Conservation (phyloP, 805 yeast species). For the Grigorovia yakushimaensis region DNA sequence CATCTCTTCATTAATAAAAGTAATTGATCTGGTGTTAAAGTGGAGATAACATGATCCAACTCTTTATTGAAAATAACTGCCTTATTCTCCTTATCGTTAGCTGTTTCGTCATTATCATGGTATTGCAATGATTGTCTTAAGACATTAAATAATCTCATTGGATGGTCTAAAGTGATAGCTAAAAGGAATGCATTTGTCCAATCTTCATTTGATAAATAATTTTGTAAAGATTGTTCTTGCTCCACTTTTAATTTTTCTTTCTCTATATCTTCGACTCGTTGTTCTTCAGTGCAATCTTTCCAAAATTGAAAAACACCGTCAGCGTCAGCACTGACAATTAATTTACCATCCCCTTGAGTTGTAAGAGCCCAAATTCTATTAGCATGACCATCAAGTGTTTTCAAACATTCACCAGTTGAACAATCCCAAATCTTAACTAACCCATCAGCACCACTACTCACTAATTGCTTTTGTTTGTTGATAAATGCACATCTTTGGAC, state of each 20-base stretch:
- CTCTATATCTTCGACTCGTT: conserved; percentile 40
- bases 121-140: conserved; percentile 49
- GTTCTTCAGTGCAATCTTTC: conserved; percentile 79
- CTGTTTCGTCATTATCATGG: conserved; percentile 31
- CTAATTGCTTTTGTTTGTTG: conserved; percentile 54
- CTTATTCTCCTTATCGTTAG: conserved; percentile 15
- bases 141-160: conserved; percentile 77
- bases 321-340: conserved; percentile 82
- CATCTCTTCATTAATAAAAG: conserved; percentile 57
- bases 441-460: conserved; percentile 87
- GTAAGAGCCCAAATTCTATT: conserved; percentile 92
- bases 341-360: conserved; percentile 52
- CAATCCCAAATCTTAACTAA: conserved; percentile 84
- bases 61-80: conserved; percentile 30
- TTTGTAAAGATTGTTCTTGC: conserved; percentile 79
- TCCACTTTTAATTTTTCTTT: conserved; percentile 54
- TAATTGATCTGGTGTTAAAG: conserved; percentile 51
- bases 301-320: conserved; percentile 87
- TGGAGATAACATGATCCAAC: conserved; percentile 54
- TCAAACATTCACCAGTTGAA: conserved; percentile 63
- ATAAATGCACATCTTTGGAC: conserved; percentile 74
- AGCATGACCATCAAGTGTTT: conserved; percentile 86
- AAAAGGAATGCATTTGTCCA: conserved; percentile 85
- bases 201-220: conserved; percentile 58
- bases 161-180: conserved; percentile 82